phyloP scores from a whole-genome alignment of 139 green algal species.

The Chlamydomonas asymmetrica region DNA sequence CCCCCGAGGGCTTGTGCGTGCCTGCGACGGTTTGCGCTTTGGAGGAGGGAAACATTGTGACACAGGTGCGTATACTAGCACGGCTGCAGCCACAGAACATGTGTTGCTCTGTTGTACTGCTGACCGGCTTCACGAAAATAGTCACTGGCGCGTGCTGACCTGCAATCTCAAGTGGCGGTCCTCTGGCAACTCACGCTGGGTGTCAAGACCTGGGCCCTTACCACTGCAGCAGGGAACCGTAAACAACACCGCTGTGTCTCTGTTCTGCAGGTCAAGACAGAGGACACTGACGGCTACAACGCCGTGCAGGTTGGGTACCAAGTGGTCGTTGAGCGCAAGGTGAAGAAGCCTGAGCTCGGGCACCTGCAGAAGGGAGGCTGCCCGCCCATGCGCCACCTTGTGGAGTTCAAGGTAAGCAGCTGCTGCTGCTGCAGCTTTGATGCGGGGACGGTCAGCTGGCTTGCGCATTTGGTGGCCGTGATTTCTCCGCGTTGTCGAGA shows the following conservation, averaged over 20 bases:
- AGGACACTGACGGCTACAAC: constrained; percentile 91
- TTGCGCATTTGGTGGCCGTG: too few species aligned
- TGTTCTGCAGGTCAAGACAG: constrained; percentile 80
- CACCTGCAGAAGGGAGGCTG: constrained; percentile 88
- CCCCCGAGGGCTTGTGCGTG: constrained; percentile 76
- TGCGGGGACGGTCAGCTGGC: too few species aligned
- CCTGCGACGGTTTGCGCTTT: constrained; percentile 92
- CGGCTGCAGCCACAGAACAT: too few species aligned
- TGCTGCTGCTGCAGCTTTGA: too few species aligned
- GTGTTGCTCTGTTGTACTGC: not conserved
- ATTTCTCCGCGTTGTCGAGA: too few species aligned
- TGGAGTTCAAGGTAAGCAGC: constrained; percentile 88
- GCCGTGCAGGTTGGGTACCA: constrained; percentile 88
- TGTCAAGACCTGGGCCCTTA: too few species aligned
- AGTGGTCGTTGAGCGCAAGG: constrained; percentile 69
- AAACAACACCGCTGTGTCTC: not conserved
- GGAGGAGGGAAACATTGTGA: constrained; percentile 91
- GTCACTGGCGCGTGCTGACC: too few species aligned
- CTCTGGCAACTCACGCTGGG: too few species aligned
- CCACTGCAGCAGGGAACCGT: not conserved
- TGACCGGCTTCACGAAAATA: not conserved
- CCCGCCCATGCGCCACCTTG: constrained; percentile 78
- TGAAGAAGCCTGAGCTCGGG: constrained; percentile 92
- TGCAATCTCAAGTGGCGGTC: too few species aligned
- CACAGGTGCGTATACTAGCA: constrained; percentile 45